phyloP scores from a whole-genome alignment of 164 flowering plant species.

The Brasenia schreberi region DNA sequence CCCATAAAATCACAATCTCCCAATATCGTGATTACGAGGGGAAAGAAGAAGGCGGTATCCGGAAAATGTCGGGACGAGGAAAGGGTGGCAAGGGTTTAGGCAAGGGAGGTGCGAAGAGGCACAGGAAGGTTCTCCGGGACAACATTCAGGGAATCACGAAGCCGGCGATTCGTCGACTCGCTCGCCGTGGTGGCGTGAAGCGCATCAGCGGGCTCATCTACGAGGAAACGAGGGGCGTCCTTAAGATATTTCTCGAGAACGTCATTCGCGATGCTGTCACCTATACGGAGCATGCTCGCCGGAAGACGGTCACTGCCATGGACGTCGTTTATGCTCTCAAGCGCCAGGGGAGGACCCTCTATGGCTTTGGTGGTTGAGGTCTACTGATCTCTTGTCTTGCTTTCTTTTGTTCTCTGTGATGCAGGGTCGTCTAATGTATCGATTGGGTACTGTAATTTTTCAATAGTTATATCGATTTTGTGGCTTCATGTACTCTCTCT shows the following conservation, averaged over 20 bases:
- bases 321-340: slow-evolving; percentile 27
- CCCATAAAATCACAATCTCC: neutral
- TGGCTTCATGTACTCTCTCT: neutral
- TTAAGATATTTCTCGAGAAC: slow-evolving; percentile 26
- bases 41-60: neutral
- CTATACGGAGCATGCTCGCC: slow-evolving; percentile 23
- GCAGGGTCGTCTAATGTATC: neutral
- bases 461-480: neutral
- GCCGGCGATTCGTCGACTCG: slow-evolving; percentile 2
- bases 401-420: neutral
- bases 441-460: neutral
- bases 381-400: neutral
- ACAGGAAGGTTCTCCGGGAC: slow-evolving; percentile 5
- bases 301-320: slow-evolving; percentile 32
- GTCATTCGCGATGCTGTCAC: slow-evolving; percentile 29
- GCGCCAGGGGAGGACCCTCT: slow-evolving; percentile 25
- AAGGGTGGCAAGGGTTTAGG: slow-evolving; percentile 6
- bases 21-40: neutral
- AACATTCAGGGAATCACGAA: slow-evolving; percentile 5
- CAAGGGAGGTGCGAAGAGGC: slow-evolving; percentile 7
- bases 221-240: slow-evolving; percentile 19
- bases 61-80: slow-evolving; percentile 5
- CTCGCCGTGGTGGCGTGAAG: slow-evolving; percentile 4
- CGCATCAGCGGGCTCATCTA: slow-evolving; percentile 6
- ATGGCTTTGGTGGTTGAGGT: slow-evolving; percentile 23